These are phyloP conservation scores for Lunularia cruciata DNA, from an alignment of 225 moss, liverwort and hornwort genomes.

Conservation along the genomic window DNA sequence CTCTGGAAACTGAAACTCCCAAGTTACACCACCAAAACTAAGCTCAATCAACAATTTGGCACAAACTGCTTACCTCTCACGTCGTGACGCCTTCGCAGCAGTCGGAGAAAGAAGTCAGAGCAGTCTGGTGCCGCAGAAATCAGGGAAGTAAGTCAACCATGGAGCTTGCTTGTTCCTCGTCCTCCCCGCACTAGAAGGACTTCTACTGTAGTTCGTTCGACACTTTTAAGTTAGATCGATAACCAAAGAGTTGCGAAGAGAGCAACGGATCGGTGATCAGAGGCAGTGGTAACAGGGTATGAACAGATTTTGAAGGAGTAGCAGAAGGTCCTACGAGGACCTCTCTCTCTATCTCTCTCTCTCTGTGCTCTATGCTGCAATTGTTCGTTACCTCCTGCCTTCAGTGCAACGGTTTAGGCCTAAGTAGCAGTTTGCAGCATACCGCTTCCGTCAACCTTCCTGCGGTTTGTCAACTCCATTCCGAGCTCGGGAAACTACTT, in stretches of 20 bases:
- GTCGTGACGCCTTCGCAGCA: too few species aligned
- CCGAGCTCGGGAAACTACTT: too few species aligned
- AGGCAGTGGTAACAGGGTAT: background rate
- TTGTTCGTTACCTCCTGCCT: background rate
- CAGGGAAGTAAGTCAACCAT: constrained; percentile 4
- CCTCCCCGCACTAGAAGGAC: background rate
- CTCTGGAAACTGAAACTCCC: too few species aligned
- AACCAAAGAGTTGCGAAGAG: background rate
- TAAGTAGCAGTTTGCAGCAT: background rate
- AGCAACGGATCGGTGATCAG: background rate
- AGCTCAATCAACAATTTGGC: too few species aligned
- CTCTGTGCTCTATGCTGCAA: background rate
- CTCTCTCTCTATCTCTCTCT: too few species aligned
- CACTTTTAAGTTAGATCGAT: background rate
- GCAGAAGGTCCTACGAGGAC: too few species aligned
- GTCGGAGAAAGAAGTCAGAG: too few species aligned
- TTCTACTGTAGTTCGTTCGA: background rate
- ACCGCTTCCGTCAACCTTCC: background rate
- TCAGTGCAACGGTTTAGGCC: background rate
- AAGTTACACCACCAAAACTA: too few species aligned
- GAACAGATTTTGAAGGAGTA: background rate
- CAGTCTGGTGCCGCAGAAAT: too few species aligned
- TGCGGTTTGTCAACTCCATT: background rate
- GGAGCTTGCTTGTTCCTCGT: too few species aligned
- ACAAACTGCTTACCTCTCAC: too few species aligned